Evolutionary conservation across 768 basidiomycete species (phyloP).

Genomic region (Tricholoma furcatifolium): DNA sequence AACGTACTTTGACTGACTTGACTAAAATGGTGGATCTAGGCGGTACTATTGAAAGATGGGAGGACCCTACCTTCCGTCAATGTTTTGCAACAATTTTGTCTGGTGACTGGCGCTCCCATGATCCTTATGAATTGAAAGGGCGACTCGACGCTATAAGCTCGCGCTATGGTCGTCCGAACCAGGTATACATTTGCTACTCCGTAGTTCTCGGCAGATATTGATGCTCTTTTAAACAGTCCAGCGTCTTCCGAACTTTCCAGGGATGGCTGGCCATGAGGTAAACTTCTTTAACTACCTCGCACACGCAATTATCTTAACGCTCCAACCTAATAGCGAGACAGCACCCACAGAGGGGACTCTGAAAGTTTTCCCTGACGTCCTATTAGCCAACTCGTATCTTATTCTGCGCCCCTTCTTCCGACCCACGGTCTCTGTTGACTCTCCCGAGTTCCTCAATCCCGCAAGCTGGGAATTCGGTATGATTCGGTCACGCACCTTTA

Average conservation of each 20-base stretch:
- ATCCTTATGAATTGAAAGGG: constrained; percentile 62
- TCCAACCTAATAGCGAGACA: constrained; percentile 44
- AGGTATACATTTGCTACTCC: constrained; percentile 29
- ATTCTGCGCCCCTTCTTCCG: constrained; percentile 79
- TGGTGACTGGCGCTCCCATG: constrained; percentile 63
- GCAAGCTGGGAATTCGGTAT: constrained; percentile 56
- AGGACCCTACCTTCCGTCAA: constrained; percentile 54
- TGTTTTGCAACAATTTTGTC: constrained; percentile 63
- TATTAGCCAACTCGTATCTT: constrained; percentile 67
- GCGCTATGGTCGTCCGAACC: constrained; percentile 56
- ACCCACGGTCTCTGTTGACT: constrained; percentile 38
- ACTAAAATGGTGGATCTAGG: constrained; percentile 38
- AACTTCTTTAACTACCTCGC: too few relatives aligned
- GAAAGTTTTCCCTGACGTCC: constrained; percentile 64
- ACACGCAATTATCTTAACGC: too few relatives aligned
- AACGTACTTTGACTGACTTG: not conserved
- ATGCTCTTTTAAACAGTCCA: constrained; percentile 30
- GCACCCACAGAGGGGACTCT: constrained; percentile 70
- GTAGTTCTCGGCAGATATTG: not conserved
- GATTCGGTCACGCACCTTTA: not conserved
- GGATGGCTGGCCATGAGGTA: constrained; percentile 77
- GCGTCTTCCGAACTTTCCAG: constrained; percentile 64
- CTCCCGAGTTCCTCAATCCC: constrained; percentile 42
- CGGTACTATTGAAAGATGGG: constrained; percentile 75
- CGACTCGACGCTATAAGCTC: constrained; percentile 62